A percentile compares a stretch with the other conserved stretches of the same genome.
phyloP scores from a whole-genome alignment of 345 rosid species.

The Noccaea bulbosa region DNA sequence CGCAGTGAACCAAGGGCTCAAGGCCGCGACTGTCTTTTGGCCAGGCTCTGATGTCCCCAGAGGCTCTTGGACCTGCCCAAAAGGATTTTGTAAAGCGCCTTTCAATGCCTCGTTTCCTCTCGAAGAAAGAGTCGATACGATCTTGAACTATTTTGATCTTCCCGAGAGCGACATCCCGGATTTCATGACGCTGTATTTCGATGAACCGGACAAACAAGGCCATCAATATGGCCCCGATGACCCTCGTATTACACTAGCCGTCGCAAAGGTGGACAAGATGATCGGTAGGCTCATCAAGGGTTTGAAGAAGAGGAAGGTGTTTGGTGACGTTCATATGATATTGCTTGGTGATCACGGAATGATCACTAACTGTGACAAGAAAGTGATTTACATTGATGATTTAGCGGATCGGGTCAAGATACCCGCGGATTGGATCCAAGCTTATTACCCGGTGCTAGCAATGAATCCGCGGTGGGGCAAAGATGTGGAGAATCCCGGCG shows the following conservation, averaged over 20 bases:
- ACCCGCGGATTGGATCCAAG: constrained; percentile 67
- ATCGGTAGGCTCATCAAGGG: constrained; percentile 79
- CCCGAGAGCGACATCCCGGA: constrained; percentile 62
- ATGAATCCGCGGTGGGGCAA: constrained; percentile 63
- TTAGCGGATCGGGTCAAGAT: constrained; percentile 69
- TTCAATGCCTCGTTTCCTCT: constrained; percentile 71
- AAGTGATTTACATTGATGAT: constrained; percentile 68
- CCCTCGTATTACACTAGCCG: constrained; percentile 68
- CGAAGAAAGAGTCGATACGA: constrained; percentile 77
- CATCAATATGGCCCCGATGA: constrained; percentile 88
- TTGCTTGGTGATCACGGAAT: constrained; percentile 95
- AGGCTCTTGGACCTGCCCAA: constrained; percentile 81
- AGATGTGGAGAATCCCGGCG: constrained; percentile 29
- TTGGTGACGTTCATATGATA: constrained; percentile 71
- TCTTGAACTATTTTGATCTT: constrained; percentile 73
- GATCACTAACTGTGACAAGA: constrained; percentile 83
- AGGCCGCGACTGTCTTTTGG: constrained; percentile 88
- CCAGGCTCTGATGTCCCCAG: constrained; percentile 90
- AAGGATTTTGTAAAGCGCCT: constrained; percentile 50
- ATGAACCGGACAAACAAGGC: constrained; percentile 89
- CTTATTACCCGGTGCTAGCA: constrained; percentile 63
- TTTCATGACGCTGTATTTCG: constrained; percentile 76
- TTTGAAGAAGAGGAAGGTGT: constrained; percentile 69
- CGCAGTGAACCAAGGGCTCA: constrained; percentile 69
- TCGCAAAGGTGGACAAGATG: constrained; percentile 61